Conservation (phyloP, 305 asterid genomes). For the Fraxinus paxiana region DNA sequence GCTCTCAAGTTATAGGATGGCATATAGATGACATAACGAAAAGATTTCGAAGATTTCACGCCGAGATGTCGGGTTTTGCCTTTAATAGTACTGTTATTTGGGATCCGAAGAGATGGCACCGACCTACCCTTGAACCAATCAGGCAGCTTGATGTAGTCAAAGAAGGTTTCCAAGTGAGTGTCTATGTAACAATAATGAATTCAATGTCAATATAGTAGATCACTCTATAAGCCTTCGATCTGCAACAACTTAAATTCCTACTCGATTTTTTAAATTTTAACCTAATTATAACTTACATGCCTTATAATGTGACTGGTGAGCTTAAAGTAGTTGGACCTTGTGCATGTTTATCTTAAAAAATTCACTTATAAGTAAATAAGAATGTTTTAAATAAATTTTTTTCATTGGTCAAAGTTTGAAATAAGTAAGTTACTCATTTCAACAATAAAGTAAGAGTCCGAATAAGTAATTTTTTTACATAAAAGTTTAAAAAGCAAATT, state of each 20-base stretch:
- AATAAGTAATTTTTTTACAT: neutral
- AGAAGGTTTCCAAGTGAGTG: slow-evolving; percentile 57
- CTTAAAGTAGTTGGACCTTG: neutral
- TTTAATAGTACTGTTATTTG: slow-evolving; percentile 73
- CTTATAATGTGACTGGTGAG: neutral
- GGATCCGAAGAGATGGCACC: slow-evolving; percentile 77
- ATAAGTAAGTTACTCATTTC: neutral
- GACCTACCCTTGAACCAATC: slow-evolving; percentile 54
- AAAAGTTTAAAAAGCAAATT: neutral
- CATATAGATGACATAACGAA: slow-evolving; percentile 38
- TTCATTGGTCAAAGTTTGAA: neutral
- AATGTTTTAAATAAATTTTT: neutral
- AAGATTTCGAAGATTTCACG: slow-evolving; percentile 49
- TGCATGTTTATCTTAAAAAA: neutral
- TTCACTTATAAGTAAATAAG: neutral
- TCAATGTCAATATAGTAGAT: neutral
- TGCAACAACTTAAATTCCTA: neutral
- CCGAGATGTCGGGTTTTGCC: slow-evolving; percentile 64
- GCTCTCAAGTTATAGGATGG: slow-evolving; percentile 73
- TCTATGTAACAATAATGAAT: neutral
- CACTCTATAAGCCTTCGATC: neutral
- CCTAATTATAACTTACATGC: neutral
- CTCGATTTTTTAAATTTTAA: neutral
- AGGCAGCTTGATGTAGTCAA: slow-evolving; percentile 47
- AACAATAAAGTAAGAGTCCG: neutral